phyloP scores from a whole-genome alignment of 768 basidiomycete species.

The Crepidotus variabilis region DNA sequence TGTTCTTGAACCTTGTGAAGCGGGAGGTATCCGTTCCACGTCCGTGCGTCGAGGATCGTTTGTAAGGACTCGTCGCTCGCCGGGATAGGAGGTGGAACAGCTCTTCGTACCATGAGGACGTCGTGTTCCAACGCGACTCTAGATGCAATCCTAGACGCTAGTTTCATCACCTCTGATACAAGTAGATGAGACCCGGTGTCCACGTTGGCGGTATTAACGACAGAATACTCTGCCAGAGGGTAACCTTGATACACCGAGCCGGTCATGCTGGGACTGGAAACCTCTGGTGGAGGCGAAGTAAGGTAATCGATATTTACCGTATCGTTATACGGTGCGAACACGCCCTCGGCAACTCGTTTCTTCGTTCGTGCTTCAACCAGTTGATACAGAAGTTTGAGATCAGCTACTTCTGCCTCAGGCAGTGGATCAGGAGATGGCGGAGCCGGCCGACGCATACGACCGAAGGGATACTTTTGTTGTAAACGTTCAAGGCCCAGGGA shows the following conservation, averaged over 20 bases:
- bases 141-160: slow-evolving; percentile 75
- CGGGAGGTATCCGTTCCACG: slow-evolving; percentile 40
- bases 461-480: slow-evolving; percentile 40
- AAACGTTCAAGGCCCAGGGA: slow-evolving; percentile 29
- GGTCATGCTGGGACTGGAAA: slow-evolving; percentile 24
- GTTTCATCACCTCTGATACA: slow-evolving; percentile 80
- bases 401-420: slow-evolving; percentile 19
- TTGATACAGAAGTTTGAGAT: slow-evolving; percentile 26
- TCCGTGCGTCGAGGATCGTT: slow-evolving; percentile 46
- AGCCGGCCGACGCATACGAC: slow-evolving; percentile 14
- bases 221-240: slow-evolving; percentile 47
- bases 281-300: slow-evolving; percentile 21
- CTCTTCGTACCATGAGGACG: slow-evolving; percentile 64
- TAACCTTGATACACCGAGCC: slow-evolving; percentile 39
- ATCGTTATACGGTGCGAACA: slow-evolving; percentile 4
- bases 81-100: slow-evolving; percentile 27
- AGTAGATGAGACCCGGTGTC: slow-evolving; percentile 46
- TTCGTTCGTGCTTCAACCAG: slow-evolving; percentile 11
- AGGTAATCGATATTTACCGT: neutral
- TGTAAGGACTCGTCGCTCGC: slow-evolving; percentile 30
- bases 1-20: slow-evolving; percentile 27
- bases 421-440: slow-evolving; percentile 4
- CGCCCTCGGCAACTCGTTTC: slow-evolving; percentile 6
- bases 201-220: slow-evolving; percentile 21
- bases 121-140: slow-evolving; percentile 57